These are phyloP conservation scores for Choanephora cucurbitarum DNA, from an alignment of 371 early-diverging fungal genomes.

Conservation along the genomic window DNA sequence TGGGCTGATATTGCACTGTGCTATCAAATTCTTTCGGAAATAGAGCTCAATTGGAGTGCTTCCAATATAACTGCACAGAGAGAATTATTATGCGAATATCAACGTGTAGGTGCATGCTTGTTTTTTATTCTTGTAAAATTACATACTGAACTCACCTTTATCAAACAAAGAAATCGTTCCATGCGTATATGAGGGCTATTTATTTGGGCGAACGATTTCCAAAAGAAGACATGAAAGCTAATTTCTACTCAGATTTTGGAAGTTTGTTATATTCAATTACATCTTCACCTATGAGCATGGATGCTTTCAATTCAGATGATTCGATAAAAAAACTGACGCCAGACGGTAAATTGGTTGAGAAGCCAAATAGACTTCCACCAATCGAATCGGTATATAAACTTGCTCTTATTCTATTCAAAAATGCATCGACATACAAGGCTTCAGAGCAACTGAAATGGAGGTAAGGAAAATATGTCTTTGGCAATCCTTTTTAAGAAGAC, in stretches of 20 bases:
- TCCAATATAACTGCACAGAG: conserved; percentile 55
- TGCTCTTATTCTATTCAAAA: conserved; percentile 37
- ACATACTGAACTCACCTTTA: not conserved
- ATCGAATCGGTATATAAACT: conserved; percentile 47
- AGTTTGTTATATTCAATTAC: conserved; percentile 62
- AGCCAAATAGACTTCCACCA: conserved; percentile 14
- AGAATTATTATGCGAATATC: conserved; percentile 57
- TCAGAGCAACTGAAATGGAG: conserved; percentile 40
- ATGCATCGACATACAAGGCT: conserved; percentile 41
- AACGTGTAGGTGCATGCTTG: conserved; percentile 58
- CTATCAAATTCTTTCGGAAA: conserved; percentile 62
- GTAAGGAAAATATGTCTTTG: conserved; percentile 26
- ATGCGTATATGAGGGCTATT: conserved; percentile 52
- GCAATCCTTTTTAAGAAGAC: conserved; percentile 11
- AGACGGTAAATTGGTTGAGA: conserved; percentile 16
- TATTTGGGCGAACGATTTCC: conserved; percentile 18
- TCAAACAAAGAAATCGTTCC: conserved; percentile 54
- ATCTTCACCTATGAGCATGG: conserved; percentile 70
- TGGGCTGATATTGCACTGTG: conserved; percentile 70
- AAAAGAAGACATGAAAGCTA: conserved; percentile 1
- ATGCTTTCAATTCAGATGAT: conserved; percentile 37
- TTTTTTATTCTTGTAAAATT: no score
- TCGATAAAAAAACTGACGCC: conserved; percentile 6
- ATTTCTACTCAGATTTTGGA: conserved; percentile 63
- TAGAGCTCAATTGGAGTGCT: conserved; percentile 70